phyloP scores from a whole-genome alignment of 257 asterid genomes.

The Petunia secreta region DNA sequence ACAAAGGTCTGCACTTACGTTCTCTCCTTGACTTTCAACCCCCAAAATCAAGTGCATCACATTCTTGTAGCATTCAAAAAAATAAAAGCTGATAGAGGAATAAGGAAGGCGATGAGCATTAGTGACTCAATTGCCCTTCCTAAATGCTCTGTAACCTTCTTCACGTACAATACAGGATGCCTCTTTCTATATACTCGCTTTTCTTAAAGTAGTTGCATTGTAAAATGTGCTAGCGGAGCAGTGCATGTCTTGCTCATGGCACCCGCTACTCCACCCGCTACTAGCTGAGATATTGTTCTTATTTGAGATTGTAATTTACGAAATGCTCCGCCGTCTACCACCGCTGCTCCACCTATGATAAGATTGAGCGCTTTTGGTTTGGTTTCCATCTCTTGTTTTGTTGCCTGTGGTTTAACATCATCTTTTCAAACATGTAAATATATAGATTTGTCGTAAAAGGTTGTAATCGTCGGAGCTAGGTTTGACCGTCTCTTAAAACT shows the following conservation, averaged over 20 bases:
- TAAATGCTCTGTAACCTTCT: constrained; percentile 81
- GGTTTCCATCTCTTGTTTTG: not conserved
- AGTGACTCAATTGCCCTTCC: constrained; percentile 92
- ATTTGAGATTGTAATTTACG: constrained; percentile 49
- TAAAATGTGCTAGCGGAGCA: constrained; percentile 87
- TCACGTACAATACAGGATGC: constrained; percentile 65
- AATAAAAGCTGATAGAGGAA: constrained; percentile 80
- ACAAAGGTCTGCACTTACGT: constrained; percentile 62
- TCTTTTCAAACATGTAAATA: too few relatives aligned
- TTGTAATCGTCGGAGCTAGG: too few relatives aligned
- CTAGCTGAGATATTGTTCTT: constrained; percentile 69
- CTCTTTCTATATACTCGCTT: constrained; percentile 74
- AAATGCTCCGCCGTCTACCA: constrained; percentile 47
- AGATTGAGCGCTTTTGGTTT: not conserved
- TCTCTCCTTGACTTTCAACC: constrained; percentile 61
- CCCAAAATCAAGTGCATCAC: constrained; percentile 62
- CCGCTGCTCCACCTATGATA: constrained; percentile 42
- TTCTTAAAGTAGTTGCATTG: constrained; percentile 56
- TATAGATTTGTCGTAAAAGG: too few relatives aligned
- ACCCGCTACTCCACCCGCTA: constrained; percentile 91
- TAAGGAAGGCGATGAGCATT: constrained; percentile 84
- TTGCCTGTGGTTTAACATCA: too few relatives aligned
- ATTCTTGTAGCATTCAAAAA: constrained; percentile 83
- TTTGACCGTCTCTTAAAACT: too few relatives aligned
- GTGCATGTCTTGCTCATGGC: constrained; percentile 90